Base-by-base conservation (phyloP, 495 filamentous ascomycete genomes). In the Talaromyces stipitatus region DNA sequence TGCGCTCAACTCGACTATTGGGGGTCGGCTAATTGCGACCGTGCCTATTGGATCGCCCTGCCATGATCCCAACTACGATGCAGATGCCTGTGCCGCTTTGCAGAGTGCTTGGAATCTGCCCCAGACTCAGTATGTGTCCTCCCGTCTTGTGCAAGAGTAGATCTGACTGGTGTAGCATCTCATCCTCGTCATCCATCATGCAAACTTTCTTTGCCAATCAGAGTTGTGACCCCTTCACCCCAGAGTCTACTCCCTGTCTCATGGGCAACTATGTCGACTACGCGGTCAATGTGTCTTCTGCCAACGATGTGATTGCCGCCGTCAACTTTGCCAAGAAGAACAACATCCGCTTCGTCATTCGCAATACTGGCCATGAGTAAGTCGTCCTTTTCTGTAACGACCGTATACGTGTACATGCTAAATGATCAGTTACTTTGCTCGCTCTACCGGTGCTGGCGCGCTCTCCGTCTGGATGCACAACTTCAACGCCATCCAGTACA, bases 261-360 rank as follows among this genome's bases (percentile, higher is more conserved):
- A 64, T 83, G 0, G 85, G 82, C 1, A 83, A 79, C 62, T 84
- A 82, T 65, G 73, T 81, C 8, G 61, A 66, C 4, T 88, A 87
- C 56, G 57, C 70, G 0, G 68, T 79, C 23, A 71, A 76, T 58
- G 74, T 69, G 6, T 62, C 61, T 3, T 60, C 50, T 9, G 56
- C 63, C 18, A 62, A 55, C 2, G 66, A 79, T 23, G 61, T 77
- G 22, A 51, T 60, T 7, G 60, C 60, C n/a, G 59, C 67, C 1
- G 50, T 84, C 36, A 67, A 72, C 26, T 85, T 79, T 52, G 80
- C 80, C 0, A 67, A 69, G 0, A 50, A 76, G 30, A 72, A 82
- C 55, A 83, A 82, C 58, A 73, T 89, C 45, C 78, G 84, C 22
- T 61, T 88, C 10, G 70, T 87, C 23, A 71, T 89, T 33, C 83